Conservation (phyloP, 495 filamentous ascomycete species). For the Trichodelitschia bisporula region DNA sequence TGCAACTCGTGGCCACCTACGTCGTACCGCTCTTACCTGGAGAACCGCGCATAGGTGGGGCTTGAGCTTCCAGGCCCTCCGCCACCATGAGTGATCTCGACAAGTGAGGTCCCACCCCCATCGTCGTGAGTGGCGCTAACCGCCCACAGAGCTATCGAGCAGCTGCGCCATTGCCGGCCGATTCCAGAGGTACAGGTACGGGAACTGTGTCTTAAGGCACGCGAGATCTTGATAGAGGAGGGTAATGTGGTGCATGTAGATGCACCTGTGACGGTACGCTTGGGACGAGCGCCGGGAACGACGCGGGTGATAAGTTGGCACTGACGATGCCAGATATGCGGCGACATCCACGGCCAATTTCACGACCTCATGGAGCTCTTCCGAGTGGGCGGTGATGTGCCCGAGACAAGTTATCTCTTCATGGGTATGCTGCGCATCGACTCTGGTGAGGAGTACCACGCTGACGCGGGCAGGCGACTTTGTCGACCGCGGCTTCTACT, state of each 20-base stretch:
- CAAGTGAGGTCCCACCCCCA: slow-evolving; percentile 25
- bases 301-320: not conserved
- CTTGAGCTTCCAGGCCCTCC: too few relatives aligned
- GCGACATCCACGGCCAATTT: slow-evolving; percentile 65
- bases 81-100: slow-evolving; percentile 65
- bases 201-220: slow-evolving; percentile 91
- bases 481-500: slow-evolving; percentile 95
- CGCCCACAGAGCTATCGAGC: slow-evolving; percentile 66
- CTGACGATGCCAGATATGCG: slow-evolving; percentile 72
- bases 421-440: slow-evolving; percentile 12
- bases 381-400: slow-evolving; percentile 80
- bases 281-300: not conserved
- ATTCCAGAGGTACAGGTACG: slow-evolving; percentile 90
- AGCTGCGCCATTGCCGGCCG: slow-evolving; percentile 81
- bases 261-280: slow-evolving; percentile 65
- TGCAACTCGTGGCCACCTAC: too few relatives aligned
- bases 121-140: too few relatives aligned
- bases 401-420: slow-evolving; percentile 97
- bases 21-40: too few relatives aligned
- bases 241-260: slow-evolving; percentile 92
- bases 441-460: not conserved
- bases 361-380: slow-evolving; percentile 98
- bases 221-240: slow-evolving; percentile 91
- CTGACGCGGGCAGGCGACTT: slow-evolving; percentile 45
- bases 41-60: too few relatives aligned